Base-by-base conservation (phyloP, 441 rosid species). In the Viola pubescens region DNA sequence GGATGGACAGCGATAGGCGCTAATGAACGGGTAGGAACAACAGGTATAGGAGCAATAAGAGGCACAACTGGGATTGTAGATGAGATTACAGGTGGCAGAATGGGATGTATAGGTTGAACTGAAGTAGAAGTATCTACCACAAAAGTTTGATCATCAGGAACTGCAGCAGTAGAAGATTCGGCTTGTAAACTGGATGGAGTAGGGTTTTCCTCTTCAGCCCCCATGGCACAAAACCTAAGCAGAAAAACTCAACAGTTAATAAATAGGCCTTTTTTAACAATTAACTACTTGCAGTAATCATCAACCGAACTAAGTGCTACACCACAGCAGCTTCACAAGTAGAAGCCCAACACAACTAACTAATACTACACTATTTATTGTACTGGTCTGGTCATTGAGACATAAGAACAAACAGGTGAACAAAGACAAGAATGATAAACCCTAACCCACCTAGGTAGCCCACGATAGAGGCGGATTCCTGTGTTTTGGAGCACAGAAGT, bases 41-140 rank as follows among this genome's bases (percentile, higher is more conserved):
- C 48, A 8, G 87, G 84, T 51, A 85, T 61, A 0, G 90, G 84
- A 68, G 92, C 87, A 62, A 83, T 78, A 40, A 83, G 73, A 45
- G 89, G 89, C 59, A 46, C 66, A 43, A 67, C 62, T 3, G 75
- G 63, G 63, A 58, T 19, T 12, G 70, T 39, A 14, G 76, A 47
- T 3, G 79, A 70, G 52, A 68, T 34, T 9, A 72, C 58, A 0
- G 89, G 80, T 11, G 79, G 73, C 60, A 67, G 44, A 11, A 59
- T 34, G 3, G 82, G 69, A 39, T 52, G 81, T 16, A 60, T 19
- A 3, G 64, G 59, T 49, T 52, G 79, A 67, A 63, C 51, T 39
- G 68, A 37, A 44, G 57, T 56, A 6, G 63, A 19, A 58, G 51
- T 62, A 38, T 64, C 70, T 0, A 44, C 56, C 51, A 48, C 34